Conservation (phyloP, 1,284 basidiomycete species). For the Phlebopus sp. region DNA sequence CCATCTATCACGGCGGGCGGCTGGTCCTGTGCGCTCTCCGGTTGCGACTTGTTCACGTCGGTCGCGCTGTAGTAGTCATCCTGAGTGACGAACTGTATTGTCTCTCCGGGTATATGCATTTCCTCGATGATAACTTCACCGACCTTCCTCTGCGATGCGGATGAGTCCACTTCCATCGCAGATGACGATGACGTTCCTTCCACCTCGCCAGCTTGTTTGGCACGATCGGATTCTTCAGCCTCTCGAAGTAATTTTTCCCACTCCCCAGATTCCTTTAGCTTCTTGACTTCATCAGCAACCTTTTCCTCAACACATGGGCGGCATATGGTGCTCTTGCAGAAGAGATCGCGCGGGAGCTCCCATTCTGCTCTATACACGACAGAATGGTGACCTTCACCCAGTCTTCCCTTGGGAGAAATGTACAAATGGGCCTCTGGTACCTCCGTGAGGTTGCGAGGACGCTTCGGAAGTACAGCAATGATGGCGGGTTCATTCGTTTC, state of each 20-base stretch:
- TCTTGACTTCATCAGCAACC: slow-evolving; percentile 8
- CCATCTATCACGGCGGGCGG: no score
- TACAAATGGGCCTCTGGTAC: slow-evolving; percentile 40
- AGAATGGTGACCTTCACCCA: slow-evolving; percentile 40
- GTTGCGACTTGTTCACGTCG: neutral
- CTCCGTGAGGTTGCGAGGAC: slow-evolving; percentile 12
- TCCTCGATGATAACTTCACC: slow-evolving; percentile 8
- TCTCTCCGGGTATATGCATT: slow-evolving; percentile 4
- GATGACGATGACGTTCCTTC: neutral
- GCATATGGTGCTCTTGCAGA: slow-evolving; percentile 24
- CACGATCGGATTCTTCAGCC: neutral
- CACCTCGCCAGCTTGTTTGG: neutral
- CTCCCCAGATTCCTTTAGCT: slow-evolving; percentile 14
- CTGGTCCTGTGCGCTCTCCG: no score
- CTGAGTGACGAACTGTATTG: slow-evolving; percentile 2
- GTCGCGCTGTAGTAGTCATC: neutral
- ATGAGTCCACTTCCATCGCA: neutral
- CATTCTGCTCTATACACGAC: slow-evolving; percentile 37
- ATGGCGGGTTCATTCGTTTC: slow-evolving; percentile 15
- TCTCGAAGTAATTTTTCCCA: slow-evolving; percentile 11
- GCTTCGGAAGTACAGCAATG: slow-evolving; percentile 9
- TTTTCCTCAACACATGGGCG: slow-evolving; percentile 21
- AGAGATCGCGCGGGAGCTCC: slow-evolving; percentile 37
- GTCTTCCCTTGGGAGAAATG: slow-evolving; percentile 27
- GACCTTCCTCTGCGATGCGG: neutral